phyloP scores from a whole-genome alignment of 495 filamentous ascomycete species.

The Penicillium crystallinum region DNA sequence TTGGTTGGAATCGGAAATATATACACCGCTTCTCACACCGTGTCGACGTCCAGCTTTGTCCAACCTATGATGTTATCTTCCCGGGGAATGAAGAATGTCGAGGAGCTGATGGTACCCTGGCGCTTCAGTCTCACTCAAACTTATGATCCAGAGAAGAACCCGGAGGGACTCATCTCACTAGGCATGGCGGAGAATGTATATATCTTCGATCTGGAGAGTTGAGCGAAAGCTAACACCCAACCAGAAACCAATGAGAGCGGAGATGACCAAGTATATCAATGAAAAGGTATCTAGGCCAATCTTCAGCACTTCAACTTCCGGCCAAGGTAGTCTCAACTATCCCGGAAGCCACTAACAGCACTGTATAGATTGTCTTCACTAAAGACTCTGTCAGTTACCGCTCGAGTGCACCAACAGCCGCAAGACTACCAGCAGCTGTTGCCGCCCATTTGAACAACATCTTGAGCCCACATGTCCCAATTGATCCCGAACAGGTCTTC shows the following conservation, averaged over 20 bases:
- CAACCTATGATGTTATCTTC: slow-evolving; percentile 27
- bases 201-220: background rate
- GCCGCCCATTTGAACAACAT: slow-evolving; percentile 35
- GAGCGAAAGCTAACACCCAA: background rate
- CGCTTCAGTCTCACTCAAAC: slow-evolving; percentile 23
- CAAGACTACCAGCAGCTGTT: slow-evolving; percentile 26
- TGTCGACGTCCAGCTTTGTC: background rate
- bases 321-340: background rate
- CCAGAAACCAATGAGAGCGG: slow-evolving; percentile 25
- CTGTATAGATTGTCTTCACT: slow-evolving; percentile 23
- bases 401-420: slow-evolving; percentile 23
- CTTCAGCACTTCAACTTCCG: background rate
- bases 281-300: slow-evolving; percentile 24
- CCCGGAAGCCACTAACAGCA: background rate
- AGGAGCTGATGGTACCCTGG: slow-evolving; percentile 23
- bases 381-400: slow-evolving; percentile 29
- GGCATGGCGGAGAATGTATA: slow-evolving; percentile 34
- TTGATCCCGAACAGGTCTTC: slow-evolving; percentile 31
- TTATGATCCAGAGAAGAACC: slow-evolving; percentile 29
- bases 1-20: background rate
- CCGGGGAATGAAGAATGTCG: slow-evolving; percentile 23
- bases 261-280: slow-evolving; percentile 32
- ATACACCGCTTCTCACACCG: background rate
- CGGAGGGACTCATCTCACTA: slow-evolving; percentile 30
- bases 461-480: slow-evolving; percentile 28